Evolutionary conservation across 2,329 filamentous ascomycete species (phyloP), one percentile per base, ranked within the genome.

Genomic region (Mycocentrospora acerina): DNA sequence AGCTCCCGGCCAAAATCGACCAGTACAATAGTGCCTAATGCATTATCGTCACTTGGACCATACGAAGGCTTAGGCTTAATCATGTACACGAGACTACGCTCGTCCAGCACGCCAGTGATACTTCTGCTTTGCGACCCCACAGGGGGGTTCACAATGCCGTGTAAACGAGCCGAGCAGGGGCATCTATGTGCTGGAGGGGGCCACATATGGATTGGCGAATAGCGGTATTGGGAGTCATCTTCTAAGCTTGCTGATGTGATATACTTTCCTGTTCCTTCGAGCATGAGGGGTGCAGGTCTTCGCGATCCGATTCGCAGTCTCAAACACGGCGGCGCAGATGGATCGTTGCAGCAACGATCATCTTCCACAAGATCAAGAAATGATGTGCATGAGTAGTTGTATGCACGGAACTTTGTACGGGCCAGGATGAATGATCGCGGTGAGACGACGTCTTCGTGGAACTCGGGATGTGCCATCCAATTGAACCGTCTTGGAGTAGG

Each of bases 301-400:
- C 78, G 68, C 19, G 72, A 69, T 3, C 74, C 74, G 8, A 78
- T 65, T 17, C 77, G 71, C 4, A 86, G 64, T 4, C 75, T 71
- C 10, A 80, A 62, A 13, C 68, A 68, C 46, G 65, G 42, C 13
- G 39, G 41, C n/a, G 38, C 29, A 44, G 59, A 54, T 3, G 53
- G 44, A n/a, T 60, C 50, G 3, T 57, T 46, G 22, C 60, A 69
- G 39, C 64, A 69, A 2, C 59, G 32, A 3, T 73, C 64, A 44
- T 79, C 74, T 44, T 82, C 72, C 5, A 83, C 75, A 0, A 86
- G 58, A 48, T 86, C 82, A 4, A 85, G 37, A 51, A 80, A 85
- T 0, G 80, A 71, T 15, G 70, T 71, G 44, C 74, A 75, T 2
- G 71, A 67, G 10, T 71, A 59, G 34, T 78, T 72, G 56, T 86